Base-by-base conservation (phyloP, 2,329 filamentous ascomycete species). In the Arthrobotrys iridis region DNA sequence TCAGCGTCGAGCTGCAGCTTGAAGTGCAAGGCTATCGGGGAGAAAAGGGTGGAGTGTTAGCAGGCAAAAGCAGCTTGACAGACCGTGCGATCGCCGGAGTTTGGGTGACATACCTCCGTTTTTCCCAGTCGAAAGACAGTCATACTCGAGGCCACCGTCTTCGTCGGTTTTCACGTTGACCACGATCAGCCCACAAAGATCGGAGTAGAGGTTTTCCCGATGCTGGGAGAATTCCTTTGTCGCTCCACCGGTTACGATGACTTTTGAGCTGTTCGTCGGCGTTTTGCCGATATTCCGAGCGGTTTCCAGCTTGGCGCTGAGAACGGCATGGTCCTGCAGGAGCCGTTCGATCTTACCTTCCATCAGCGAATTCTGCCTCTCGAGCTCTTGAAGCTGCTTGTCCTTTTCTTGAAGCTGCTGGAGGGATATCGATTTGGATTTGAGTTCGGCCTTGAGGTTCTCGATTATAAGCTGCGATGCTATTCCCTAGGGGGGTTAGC, bases 61-160 rank as follows among this genome's bases (percentile, higher is more conserved):
- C 30, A 4, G 30, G 3, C 26, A 35, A 2, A 24, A 8, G 1
- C 4, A 18, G 8, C 11, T n/a, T 13, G 3, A 33, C 37, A 5
- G 24, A 11, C 7, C 8, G 33, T 41, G 13, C 13, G 18, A 30
- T 41, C 10, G 13, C 4, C 33, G n/a, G 52, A 15, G 20, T 7
- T 33, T 26, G 15, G 5, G n/a, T n/a, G 28, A 30, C 71, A 7
- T 37, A 76, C 72, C 66, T 37, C 72, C 72, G 20, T 76, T 76
- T 57, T 28, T 76, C n/a, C 72, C 72, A 1, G 72, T 76, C 8
- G 64, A 71, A 22, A 76, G 65, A 20, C 72, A 76, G 24, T 76
- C 72, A 30, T 76, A 76, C 45, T 70, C 72, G 24, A 76, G 62
- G 24, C 64, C 64, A 7, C 72, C 72, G n/a, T 76, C 72, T 40